Base-by-base conservation (phyloP, 768 basidiomycete genomes). In the Myochromella boudieri region DNA sequence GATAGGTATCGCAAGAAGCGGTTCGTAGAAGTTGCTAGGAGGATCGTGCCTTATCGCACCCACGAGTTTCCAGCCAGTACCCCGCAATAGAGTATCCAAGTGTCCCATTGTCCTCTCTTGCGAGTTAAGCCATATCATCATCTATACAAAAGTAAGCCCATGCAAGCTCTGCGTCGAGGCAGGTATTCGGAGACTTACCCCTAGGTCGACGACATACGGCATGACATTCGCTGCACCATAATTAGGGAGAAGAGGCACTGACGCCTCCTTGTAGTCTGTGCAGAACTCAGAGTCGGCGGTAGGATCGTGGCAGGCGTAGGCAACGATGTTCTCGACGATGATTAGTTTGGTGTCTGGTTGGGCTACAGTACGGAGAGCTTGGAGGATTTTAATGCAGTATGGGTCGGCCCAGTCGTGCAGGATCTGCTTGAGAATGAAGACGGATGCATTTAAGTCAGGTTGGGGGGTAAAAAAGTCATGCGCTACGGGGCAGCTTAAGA, bases 341-440 rank as follows among this genome's bases (percentile, higher is more conserved):
- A 77, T 40, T 3, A 75, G 62, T 27, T 59, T 65, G 7, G 71
- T 74, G 8, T 51, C 42, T 1, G 66, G 51, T 0, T 44, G 50
- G 8, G 73, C 68, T 2, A 66, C 67, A 4, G 39, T 59, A 4
- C 69, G 62, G 14, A 74, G 59, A 8, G 63, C 56, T 10, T 52
- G 51, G 12, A 76, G 56, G 42, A 74, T 68, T 28, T 57, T 55
- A 9, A 39, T 36, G 39, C 53, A 55, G 31, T 65, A 57, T 1
- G 57, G 47, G 47, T 72, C 67, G 3, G 68, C 47, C 70, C 71
- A 72, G 47, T 74, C 66, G 54, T 76, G 72, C 21, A 73, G 46
- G 33, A 72, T 63, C 25, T 56, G 44, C 7, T 66, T 60, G 18
- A 72, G 17, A 34, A 74, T 49, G 55, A 68, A 76, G 1, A 74